Base-by-base conservation (phyloP, 73 alveolate genomes). In the Paramecium sonneborni region DNA sequence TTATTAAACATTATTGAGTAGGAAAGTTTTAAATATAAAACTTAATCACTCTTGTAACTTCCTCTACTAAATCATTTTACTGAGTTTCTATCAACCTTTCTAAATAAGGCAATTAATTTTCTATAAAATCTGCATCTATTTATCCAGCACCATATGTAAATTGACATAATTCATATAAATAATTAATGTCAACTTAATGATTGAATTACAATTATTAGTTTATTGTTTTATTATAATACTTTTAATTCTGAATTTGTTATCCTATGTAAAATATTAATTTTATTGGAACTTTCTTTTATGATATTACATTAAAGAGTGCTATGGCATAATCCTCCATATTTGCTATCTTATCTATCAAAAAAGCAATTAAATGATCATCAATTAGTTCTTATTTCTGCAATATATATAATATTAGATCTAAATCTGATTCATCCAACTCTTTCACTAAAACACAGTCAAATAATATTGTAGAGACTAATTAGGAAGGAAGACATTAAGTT, bases 381-480 rank as follows among this genome's bases (percentile, higher is more conserved):
- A 62, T 32, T 11, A 62, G 6, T 12, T 62, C 44, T 24, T 62
- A 62, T 62, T 62, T 62, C 9, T 62, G 12, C 24, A 62, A 6
- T 3, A 62, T 62, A 9, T 62, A 62, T 30, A 62, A 9, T 10
- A 62, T 62, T 62, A 62, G 24, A 30, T 62, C 84, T 24, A 26
- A 62, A 62, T 62, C 84, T 24, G 84, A 62, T 62, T 62, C 84
- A 62, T 62, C 44, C 38, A 62, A 11, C 43, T 62, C 84, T 7
- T 62, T 62, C 9, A 14, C 18, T 14, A 14, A 14, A n/a, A 62
- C 24, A 62, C 44, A 11, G 7, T 62, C 84, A 24, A 23, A 30
- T 12, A 62, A 14, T 11, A 62, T 62, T 10, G 46, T 62, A 2
- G 39, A 62, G 23, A 62, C 6, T 26, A 26, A 26, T 14, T 62